Percentiles rank a stretch among this genome's conserved stretches.
phyloP scores from a whole-genome alignment of 2,329 filamentous ascomycete species.

The Capronia epimyces region DNA sequence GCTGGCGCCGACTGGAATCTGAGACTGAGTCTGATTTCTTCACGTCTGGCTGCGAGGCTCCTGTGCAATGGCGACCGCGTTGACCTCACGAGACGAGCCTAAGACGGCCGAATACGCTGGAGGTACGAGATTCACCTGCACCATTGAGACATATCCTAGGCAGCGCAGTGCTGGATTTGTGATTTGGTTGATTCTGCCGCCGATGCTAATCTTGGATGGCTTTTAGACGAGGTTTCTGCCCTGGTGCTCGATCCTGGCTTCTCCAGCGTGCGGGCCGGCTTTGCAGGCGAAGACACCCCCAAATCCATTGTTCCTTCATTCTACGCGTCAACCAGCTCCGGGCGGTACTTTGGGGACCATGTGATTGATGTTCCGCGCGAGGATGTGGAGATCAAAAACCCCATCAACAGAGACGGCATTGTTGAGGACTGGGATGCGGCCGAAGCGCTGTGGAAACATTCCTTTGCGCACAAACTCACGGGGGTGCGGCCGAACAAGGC shows the following conservation, averaged over 20 bases:
- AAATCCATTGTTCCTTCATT: constrained; percentile 88
- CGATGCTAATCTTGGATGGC: background rate
- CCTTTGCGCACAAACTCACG: constrained; percentile 82
- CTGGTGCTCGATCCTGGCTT: constrained; percentile 95
- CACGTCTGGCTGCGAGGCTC: background rate
- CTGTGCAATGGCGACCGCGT: constrained; percentile 17
- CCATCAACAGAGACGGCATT: constrained; percentile 79
- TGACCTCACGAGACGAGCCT: constrained; percentile 32
- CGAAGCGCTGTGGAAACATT: constrained; percentile 83
- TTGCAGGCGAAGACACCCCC: constrained; percentile 94
- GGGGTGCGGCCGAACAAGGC: constrained; percentile 65
- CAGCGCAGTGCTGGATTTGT: background rate
- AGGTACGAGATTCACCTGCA: constrained; percentile 36
- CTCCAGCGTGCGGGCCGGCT: constrained; percentile 84
- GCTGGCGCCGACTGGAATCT: background rate
- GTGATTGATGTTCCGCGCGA: constrained; percentile 70
- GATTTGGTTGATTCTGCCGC: background rate
- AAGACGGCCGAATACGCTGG: constrained; percentile 46
- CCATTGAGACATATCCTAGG: background rate
- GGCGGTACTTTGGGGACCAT: constrained; percentile 79
- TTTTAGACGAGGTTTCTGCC: constrained; percentile 93
- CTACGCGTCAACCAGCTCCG: constrained; percentile 63
- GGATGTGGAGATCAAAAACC: constrained; percentile 80
- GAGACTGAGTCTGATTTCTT: background rate
- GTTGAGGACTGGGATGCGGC: constrained; percentile 97